A percentile compares a stretch with the other conserved stretches of the same genome.
Evolutionary conservation across 805 yeast genomes (phyloP).

Genomic region (Saturnispora bothae): DNA sequence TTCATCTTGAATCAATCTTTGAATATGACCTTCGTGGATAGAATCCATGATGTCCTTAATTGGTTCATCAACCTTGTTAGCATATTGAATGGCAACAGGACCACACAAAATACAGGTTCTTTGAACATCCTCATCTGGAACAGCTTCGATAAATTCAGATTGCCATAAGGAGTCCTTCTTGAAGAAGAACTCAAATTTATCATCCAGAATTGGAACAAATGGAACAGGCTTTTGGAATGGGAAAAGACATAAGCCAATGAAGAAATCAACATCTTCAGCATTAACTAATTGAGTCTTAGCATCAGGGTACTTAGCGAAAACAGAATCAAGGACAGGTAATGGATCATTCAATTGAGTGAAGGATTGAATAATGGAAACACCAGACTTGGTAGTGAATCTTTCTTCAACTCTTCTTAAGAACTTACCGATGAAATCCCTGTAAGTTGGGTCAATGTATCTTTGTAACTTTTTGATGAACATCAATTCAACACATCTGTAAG

Average conservation of each 20-base stretch:
- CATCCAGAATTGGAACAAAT: constrained; percentile 90
- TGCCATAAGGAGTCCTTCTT: constrained; percentile 99
- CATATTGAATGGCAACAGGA: constrained; percentile 94
- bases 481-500: constrained; percentile 77
- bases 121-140: constrained; percentile 90
- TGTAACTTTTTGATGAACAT: constrained; percentile 68
- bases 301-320: constrained; percentile 60
- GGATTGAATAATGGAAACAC: constrained; percentile 64
- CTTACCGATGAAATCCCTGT: constrained; percentile 79
- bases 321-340: constrained; percentile 41
- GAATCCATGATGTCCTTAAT: constrained; percentile 80
- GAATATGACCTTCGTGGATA: constrained; percentile 85
- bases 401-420: constrained; percentile 93
- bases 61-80: constrained; percentile 84
- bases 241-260: constrained; percentile 70
- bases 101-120: constrained; percentile 99
- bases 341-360: constrained; percentile 63
- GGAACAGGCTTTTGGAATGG: constrained; percentile 97
- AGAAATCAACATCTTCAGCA: constrained; percentile 92
- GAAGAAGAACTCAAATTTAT: constrained; percentile 89
- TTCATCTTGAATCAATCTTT: constrained; percentile 51
- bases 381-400: constrained; percentile 60
- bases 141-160: constrained; percentile 93
- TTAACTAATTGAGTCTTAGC: constrained; percentile 76
- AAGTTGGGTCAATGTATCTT: constrained; percentile 81